Conservation (phyloP, 768 basidiomycete genomes). For the Saitozyma podzolica region DNA sequence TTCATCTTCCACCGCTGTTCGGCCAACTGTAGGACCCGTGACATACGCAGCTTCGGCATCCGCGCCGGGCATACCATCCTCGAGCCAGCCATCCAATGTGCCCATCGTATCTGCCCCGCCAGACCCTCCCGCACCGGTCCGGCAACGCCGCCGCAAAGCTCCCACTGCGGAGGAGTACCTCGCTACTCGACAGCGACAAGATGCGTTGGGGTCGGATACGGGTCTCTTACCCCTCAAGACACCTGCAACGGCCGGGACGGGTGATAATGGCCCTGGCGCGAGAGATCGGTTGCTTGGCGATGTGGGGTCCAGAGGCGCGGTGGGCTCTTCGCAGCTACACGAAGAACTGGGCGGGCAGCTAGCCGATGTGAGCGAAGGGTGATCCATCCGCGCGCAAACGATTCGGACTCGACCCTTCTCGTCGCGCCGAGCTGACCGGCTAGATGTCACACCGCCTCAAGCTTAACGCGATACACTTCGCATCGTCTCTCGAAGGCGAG, state of each 20-base stretch:
- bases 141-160: slow-evolving; percentile 5
- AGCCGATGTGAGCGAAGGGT: slow-evolving; percentile 37
- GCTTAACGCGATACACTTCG: slow-evolving; percentile 77
- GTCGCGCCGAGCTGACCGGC: slow-evolving; percentile 2
- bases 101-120: no score
- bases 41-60: no score
- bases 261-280: background rate
- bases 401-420: background rate
- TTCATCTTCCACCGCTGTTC: no score
- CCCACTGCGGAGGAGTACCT: slow-evolving; percentile 29
- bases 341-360: slow-evolving; percentile 50
- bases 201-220: slow-evolving; percentile 24
- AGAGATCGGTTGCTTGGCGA: slow-evolving; percentile 32
- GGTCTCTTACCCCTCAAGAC: slow-evolving; percentile 32
- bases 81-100: no score
- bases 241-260: background rate
- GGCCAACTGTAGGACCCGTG: no score
- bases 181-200: slow-evolving; percentile 19
- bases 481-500: slow-evolving; percentile 70
- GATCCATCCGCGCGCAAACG: background rate
- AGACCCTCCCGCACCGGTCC: background rate
- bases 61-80: no score
- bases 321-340: slow-evolving; percentile 43
- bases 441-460: slow-evolving; percentile 87
- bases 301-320: slow-evolving; percentile 18